Evolutionary conservation across 768 basidiomycete species (phyloP).

Genomic region (Boletus pseudopeckii): DNA sequence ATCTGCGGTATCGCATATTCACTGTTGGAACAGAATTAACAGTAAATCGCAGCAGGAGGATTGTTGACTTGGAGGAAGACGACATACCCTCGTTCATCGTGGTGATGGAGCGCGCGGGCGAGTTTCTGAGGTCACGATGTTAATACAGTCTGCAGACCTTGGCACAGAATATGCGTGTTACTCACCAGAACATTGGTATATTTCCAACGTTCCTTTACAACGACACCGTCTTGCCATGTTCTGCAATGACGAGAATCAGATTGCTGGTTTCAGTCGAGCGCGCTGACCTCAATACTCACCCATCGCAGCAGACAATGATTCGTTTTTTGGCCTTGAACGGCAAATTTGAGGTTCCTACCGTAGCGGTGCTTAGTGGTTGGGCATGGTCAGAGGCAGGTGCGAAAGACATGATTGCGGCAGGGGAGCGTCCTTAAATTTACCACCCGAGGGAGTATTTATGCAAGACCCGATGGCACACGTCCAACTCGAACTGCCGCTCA

Average conservation of each 20-base stretch:
- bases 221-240: conserved; percentile 70
- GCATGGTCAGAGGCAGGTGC: background rate
- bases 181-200: conserved; percentile 59
- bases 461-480: background rate
- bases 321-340: conserved; percentile 44
- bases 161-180: background rate
- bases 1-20: conserved; percentile 51
- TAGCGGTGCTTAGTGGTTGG: background rate
- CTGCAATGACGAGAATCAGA: conserved; percentile 32
- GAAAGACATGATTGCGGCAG: conserved; percentile 11
- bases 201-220: conserved; percentile 39
- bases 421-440: background rate
- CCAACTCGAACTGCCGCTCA: background rate
- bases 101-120: conserved; percentile 48
- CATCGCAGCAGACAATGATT: conserved; percentile 73
- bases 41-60: background rate
- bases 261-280: background rate
- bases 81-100: conserved; percentile 41
- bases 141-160: background rate
- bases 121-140: conserved; percentile 40
- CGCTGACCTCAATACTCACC: conserved; percentile 39
- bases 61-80: background rate
- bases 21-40: conserved; percentile 16
- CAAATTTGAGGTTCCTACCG: background rate
- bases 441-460: conserved; percentile 23